Evolutionary conservation across 805 yeast genomes (phyloP).

Genomic region (Metschnikowia kofuensis): DNA sequence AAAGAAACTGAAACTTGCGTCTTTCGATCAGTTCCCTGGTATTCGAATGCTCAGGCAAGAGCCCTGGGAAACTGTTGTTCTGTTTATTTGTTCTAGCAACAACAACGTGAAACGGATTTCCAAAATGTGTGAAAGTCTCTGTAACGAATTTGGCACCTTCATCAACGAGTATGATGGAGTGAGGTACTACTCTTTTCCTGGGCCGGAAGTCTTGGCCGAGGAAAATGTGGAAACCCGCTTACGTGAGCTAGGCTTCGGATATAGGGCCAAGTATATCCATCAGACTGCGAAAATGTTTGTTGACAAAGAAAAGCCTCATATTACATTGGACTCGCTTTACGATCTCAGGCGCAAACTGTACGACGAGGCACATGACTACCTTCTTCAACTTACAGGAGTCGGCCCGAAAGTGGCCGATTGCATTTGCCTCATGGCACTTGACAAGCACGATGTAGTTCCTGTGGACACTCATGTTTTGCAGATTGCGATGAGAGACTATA

Average conservation of each 20-base stretch:
- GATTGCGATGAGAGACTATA: constrained; percentile 81
- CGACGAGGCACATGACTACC: constrained; percentile 52
- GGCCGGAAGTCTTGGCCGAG: constrained; percentile 47
- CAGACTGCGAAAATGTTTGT: constrained; percentile 64
- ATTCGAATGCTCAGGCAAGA: constrained; percentile 87
- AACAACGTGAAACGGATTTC: constrained; percentile 92
- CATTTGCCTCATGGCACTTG: constrained; percentile 86
- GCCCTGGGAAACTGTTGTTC: constrained; percentile 92
- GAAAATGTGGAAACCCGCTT: constrained; percentile 37
- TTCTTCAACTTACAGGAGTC: constrained; percentile 75
- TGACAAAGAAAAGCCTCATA: constrained; percentile 35
- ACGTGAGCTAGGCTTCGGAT: constrained; percentile 73
- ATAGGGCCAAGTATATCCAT: constrained; percentile 83
- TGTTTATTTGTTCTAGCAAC: constrained; percentile 93
- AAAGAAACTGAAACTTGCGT: constrained; percentile 27
- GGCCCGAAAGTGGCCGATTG: constrained; percentile 99
- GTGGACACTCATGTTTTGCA: constrained; percentile 94
- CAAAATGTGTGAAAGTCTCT: constrained; percentile 82
- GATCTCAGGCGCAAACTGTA: constrained; percentile 46
- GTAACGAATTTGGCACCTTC: constrained; percentile 63
- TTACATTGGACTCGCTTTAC: constrained; percentile 35
- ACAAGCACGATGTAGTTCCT: constrained; percentile 84
- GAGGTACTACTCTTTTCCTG: constrained; percentile 71
- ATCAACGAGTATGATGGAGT: constrained; percentile 53
- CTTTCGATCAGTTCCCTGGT: constrained; percentile 52